Percentiles rank a stretch among this genome's conserved stretches.
These are phyloP conservation scores for Alternaria infectoria DNA, from an alignment of 2,329 filamentous ascomycete species.

Conservation along the genomic window DNA sequence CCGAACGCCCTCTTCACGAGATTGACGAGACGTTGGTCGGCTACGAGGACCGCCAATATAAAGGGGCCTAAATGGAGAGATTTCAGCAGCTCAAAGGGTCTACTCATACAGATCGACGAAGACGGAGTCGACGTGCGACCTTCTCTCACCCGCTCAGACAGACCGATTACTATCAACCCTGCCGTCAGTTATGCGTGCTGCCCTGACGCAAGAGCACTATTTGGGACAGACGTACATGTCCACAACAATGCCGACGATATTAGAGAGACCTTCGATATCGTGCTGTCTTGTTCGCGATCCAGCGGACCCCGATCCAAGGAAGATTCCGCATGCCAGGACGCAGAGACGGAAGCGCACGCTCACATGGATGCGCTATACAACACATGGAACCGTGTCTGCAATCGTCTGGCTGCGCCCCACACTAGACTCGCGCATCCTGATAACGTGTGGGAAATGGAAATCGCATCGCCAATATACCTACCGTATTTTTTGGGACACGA, in stretches of 20 bases:
- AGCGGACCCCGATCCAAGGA: background rate
- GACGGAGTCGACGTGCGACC: background rate
- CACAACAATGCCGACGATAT: background rate
- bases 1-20: background rate
- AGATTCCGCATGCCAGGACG: background rate
- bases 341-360: background rate
- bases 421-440: background rate
- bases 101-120: background rate
- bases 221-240: background rate
- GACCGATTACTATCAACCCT: background rate
- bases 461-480: background rate
- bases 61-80: background rate
- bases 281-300: background rate
- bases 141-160: background rate
- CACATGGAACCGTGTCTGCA: background rate
- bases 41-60: background rate
- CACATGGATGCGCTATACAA: background rate
- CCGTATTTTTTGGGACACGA: background rate
- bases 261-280: background rate
- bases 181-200: background rate
- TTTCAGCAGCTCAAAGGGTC: background rate
- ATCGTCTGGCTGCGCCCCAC: background rate
- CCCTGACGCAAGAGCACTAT: background rate
- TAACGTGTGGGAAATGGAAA: background rate
- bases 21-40: background rate